These are phyloP conservation scores for Helotiales sp. DNA, from an alignment of 2,329 filamentous ascomycete genomes.

Conservation along the genomic window DNA sequence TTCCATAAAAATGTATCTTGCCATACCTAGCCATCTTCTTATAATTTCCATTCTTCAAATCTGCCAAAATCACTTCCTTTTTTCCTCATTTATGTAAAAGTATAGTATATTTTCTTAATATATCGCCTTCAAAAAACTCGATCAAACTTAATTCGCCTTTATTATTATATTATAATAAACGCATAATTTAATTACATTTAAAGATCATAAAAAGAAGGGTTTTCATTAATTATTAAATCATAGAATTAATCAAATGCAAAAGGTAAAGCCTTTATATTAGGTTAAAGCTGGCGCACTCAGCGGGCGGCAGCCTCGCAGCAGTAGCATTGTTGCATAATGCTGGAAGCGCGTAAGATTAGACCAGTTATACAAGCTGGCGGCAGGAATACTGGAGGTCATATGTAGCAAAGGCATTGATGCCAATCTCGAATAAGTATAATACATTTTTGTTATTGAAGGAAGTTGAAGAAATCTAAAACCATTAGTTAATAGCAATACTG, in stretches of 20 bases:
- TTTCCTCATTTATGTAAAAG: conserved; percentile 30
- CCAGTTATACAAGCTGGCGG: background rate
- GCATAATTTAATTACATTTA: conserved; percentile 25
- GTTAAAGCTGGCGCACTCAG: conserved; percentile 27
- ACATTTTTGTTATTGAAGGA: background rate
- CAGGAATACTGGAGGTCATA: background rate
- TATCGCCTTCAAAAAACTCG: conserved; percentile 20
- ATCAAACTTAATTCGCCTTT: conserved; percentile 24
- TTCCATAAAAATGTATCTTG: too few species aligned
- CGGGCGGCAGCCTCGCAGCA: too few species aligned
- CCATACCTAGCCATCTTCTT: conserved; percentile 23
- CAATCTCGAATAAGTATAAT: background rate
- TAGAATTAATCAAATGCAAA: conserved; percentile 18
- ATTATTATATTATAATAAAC: conserved; percentile 22
- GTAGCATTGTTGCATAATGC: conserved; percentile 26
- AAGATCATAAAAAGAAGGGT: conserved; percentile 11
- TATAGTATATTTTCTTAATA: conserved; percentile 34
- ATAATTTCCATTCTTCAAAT: too few species aligned
- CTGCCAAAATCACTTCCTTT: too few species aligned
- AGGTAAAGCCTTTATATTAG: conserved; percentile 15
- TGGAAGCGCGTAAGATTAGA: conserved; percentile 28
- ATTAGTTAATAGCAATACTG: too few species aligned
- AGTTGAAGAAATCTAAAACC: too few species aligned
- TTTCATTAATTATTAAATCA: conserved; percentile 17
- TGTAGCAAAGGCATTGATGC: background rate